Evolutionary conservation across 73 alveolate species (phyloP), one percentile per base, ranked within the genome.

Genomic region (Uronychia setigera): DNA sequence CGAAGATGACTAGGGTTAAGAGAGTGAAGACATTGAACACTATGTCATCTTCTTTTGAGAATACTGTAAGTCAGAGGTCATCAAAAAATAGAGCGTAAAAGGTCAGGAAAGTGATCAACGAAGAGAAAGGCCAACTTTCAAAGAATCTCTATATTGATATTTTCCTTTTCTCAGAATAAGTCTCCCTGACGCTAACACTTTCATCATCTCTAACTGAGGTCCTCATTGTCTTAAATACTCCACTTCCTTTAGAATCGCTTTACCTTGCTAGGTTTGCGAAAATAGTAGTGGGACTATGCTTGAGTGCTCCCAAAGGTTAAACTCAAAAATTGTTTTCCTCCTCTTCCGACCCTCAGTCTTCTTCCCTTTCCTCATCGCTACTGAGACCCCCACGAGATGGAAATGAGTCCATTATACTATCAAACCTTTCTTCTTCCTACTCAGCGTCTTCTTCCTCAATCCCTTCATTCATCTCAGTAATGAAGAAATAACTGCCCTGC

Each of bases 61-160:
- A 89, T 33, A 92, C 93, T 26, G 91, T 33, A 0, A 84, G 76
- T 84, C 98, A 85, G 29, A 92, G 75, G 74, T 96, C 99, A 82
- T 94, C 98, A 25, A 94, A 93, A 82, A 94, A 94, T 13, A 96
- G 88, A 14, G 98, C 93, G 74, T 92, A 91, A 46, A 96, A 25
- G 0, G 99, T 94, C 35, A 94, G 59, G 29, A 94, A 28, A 27
- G 92, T 83, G 91, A 96, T 94, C 80, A 91, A 31, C 0, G 59
- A 74, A 30, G 60, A 80, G 76, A 88, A 11, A 76, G 58, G 9
- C 58, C 77, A 27, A 9, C 77, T 46, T 27, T 88, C 86, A 76
- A 88, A 75, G 29, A 88, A 46, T 19, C 19, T 46, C 19, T 11
- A 11, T 46, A 46, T 19, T 19, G n/a, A 11, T 5, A 19, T 19